Conservation (phyloP, 1,284 basidiomycete genomes). For the Farysia itapuensis region DNA sequence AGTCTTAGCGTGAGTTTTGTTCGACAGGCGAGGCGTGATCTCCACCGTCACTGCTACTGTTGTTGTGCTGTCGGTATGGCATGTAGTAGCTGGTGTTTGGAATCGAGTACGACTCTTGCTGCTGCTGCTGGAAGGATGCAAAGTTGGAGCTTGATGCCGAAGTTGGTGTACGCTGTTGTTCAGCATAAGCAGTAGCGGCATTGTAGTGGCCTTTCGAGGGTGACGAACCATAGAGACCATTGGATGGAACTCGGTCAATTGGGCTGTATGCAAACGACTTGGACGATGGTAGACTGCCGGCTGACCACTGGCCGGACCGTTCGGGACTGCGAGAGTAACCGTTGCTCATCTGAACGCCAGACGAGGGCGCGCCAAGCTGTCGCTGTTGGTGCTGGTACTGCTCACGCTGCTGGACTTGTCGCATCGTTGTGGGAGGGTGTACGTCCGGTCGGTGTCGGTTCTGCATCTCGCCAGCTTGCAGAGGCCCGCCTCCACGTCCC, state of each 20-base stretch:
- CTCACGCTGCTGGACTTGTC: constrained; percentile 34
- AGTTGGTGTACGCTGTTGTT: too few species aligned
- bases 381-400: constrained; percentile 13
- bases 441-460: constrained; percentile 41
- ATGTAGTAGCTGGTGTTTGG: too few species aligned
- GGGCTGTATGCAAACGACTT: constrained; percentile 6
- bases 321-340: constrained; percentile 30
- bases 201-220: too few species aligned
- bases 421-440: constrained; percentile 44
- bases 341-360: constrained; percentile 4
- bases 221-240: too few species aligned
- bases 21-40: too few species aligned
- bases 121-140: too few species aligned
- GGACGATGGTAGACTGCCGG: constrained; percentile 6
- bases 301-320: constrained; percentile 18
- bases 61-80: too few species aligned
- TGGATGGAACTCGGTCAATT: constrained; percentile 3
- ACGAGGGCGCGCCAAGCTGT: constrained; percentile 4
- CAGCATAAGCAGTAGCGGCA: too few species aligned
- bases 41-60: too few species aligned
- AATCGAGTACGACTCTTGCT: too few species aligned
- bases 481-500: constrained; percentile 15
- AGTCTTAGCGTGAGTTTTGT: too few species aligned
- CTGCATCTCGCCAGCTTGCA: constrained; percentile 28
- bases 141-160: too few species aligned